Base-by-base conservation (phyloP, 768 basidiomycete genomes). In the Lactarius hengduanensis region DNA sequence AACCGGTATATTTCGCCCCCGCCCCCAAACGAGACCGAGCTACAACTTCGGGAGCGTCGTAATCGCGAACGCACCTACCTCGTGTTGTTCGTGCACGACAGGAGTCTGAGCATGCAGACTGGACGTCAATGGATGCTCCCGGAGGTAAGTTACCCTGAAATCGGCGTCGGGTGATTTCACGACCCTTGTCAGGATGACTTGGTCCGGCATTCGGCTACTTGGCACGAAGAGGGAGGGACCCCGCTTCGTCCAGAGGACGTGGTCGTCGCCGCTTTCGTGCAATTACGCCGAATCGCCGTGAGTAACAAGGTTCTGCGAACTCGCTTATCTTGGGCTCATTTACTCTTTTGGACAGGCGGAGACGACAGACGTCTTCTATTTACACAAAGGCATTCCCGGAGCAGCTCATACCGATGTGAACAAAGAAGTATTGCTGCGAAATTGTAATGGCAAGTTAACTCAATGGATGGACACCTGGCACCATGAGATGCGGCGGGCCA, bases 61-160 rank as follows among this genome's bases (percentile, higher is more conserved):
- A 93, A 94, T 72, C 82, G 90, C 69, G 92, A 94, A 77, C 84
- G 92, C 66, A 92, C 92, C 1, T 94, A 92, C 75, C 84, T 94
- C 57, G 91, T 94, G 16, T 77, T 94, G 16, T 94, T 90, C 72
- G 87, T 92, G 53, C 92, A 94, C 72, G 92, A 94, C 76, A 87
- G 92, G 62, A 91, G 89, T 72, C 81, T 94, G 56, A 90, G 88
- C 77, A 92, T 89, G 76, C 92, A 94, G 76, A 93, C 92, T 1
- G 92, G 92, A 57, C 81, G 89, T 53, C 86, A 85, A 66, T 93
- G 91, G 91, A 94, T 94, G 92, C 82, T 94, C 22, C 90, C 89
- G 10, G 92, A 93, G 78, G 81, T 82, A 30, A 20, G 45, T 16
- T 65, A 43, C 11, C 41, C 11, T 13, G 10, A 58, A 30, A 32